A percentile compares a stretch with the other conserved stretches of the same genome.
phyloP scores from a whole-genome alignment of 768 basidiomycete genomes.

The Auricularia cornea region DNA sequence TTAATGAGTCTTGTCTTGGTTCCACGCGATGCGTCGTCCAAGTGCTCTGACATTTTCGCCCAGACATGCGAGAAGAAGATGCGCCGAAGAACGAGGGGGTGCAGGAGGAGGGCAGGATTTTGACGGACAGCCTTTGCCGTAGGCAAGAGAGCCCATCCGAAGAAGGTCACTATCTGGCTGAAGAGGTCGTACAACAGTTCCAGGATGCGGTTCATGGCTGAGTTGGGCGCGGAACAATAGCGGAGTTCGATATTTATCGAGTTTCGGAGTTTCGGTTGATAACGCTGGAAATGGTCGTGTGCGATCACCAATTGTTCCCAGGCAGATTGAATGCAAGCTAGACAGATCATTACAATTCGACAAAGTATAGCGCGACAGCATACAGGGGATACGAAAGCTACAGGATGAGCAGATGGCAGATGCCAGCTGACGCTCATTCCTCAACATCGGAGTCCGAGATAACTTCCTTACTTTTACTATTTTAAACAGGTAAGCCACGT shows the following conservation, averaged over 20 bases:
- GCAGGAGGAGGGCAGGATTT: conserved; percentile 38
- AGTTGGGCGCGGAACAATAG: neutral
- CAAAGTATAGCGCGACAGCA: too few species aligned
- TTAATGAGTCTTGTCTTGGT: conserved; percentile 44
- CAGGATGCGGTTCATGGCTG: neutral
- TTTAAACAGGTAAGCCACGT: neutral
- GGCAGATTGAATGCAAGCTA: too few species aligned
- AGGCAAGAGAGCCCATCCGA: conserved; percentile 27
- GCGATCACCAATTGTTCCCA: too few species aligned
- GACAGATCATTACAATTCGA: too few species aligned
- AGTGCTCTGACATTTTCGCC: conserved; percentile 37
- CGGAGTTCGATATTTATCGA: too few species aligned
- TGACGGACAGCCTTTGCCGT: conserved; percentile 35
- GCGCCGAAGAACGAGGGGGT: conserved; percentile 37
- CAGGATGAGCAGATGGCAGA: too few species aligned
- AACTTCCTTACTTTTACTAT: conserved; percentile 81
- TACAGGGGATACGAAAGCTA: too few species aligned
- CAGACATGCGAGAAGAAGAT: conserved; percentile 55
- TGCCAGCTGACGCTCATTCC: too few species aligned
- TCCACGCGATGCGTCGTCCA: conserved; percentile 34
- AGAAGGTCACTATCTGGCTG: neutral
- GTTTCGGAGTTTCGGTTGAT: too few species aligned
- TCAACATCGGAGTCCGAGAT: conserved; percentile 80
- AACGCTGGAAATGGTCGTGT: too few species aligned
- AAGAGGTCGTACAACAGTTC: neutral